These are phyloP conservation scores for Xerocomus spinulosus DNA, from an alignment of 768 basidiomycete species.

Conservation along the genomic window DNA sequence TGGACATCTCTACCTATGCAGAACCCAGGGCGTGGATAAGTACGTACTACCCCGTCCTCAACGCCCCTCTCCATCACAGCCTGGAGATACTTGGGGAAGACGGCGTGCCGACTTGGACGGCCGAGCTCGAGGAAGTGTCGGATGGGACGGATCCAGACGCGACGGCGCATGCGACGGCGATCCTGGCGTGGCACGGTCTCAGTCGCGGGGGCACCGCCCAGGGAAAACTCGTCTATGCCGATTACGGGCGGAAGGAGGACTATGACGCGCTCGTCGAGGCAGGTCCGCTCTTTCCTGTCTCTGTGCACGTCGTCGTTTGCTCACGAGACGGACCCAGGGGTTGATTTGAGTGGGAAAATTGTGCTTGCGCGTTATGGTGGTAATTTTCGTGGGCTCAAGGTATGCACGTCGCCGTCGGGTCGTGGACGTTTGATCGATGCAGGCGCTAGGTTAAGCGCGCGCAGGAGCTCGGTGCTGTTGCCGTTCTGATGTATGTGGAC, in stretches of 20 bases:
- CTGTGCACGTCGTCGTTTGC: too few relatives aligned
- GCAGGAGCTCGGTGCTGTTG: constrained; percentile 81
- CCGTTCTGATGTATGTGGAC: constrained; percentile 81
- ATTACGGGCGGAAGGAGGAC: constrained; percentile 58
- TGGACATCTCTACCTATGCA: constrained; percentile 38
- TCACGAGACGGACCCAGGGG: constrained; percentile 42
- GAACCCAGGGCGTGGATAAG: constrained; percentile 58
- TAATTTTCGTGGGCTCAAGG: constrained; percentile 87
- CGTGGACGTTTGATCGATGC: constrained; percentile 22
- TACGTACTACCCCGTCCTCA: constrained; percentile 71
- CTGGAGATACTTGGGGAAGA: constrained; percentile 53
- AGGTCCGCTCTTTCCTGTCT: constrained; percentile 27
- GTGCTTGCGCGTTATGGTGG: constrained; percentile 74
- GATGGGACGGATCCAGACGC: constrained; percentile 63
- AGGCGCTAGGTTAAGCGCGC: constrained; percentile 68
- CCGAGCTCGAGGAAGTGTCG: constrained; percentile 62
- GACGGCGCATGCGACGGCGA: constrained; percentile 46
- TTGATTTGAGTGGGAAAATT: constrained; percentile 73
- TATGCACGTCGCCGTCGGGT: constrained; percentile 26
- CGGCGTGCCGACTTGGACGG: constrained; percentile 49
- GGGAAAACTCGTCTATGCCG: constrained; percentile 53
- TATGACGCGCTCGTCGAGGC: constrained; percentile 54
- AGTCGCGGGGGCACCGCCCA: constrained; percentile 64
- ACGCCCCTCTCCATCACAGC: constrained; percentile 55
- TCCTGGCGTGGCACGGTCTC: constrained; percentile 68